Evolutionary conservation across 768 basidiomycete genomes (phyloP), one percentile per base, ranked within the genome.

Genomic region (Russula brevipes): DNA sequence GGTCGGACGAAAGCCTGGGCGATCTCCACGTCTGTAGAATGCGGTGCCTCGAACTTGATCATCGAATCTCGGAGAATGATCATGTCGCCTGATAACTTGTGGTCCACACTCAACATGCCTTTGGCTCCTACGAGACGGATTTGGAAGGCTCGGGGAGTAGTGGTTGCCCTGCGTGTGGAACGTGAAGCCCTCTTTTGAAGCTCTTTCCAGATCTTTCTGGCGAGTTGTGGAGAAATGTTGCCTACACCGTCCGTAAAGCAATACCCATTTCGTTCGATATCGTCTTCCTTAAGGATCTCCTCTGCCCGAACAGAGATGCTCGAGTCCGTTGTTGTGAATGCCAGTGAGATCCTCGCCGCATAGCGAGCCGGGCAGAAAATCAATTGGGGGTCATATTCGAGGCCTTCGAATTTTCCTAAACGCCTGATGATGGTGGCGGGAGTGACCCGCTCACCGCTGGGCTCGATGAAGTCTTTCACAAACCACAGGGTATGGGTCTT

Each of bases 181-280:
- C 78, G 77, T 1, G 75, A 72, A 1, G 76, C 68, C 54, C 74
- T 78, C 24, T 79, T 67, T 33, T 79, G 73, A 6, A 77, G 66
- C 57, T 78, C 79, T 12, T 63, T 63, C 71, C 75, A 75, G 11
- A 88, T 83, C 8, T 77, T 79, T 5, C 71, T 68, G 1, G 85
- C 84, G 19, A 89, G 71, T 19, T 81, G 77, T 8, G 71, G 70
- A 1, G 86, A 87, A 64, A 87, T 79, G 0, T 80, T 83, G 0
- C 88, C 89, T 24, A 87, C 83, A 6, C 88, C 88, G 69, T 90
- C 88, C 0, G 88, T 88, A 71, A 88, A 88, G 51, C 75, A 73
- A 62, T 80, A 83, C 68, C 44, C 70, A 65, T 47, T 60, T 24
- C 0, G n/a, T 41, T 78, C 68, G 33, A 87, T 79, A 70, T 88